Evolutionary conservation across 148 eudicot species (phyloP), one percentile per base, ranked within the genome.

Genomic region (Persicaria tinctoria): DNA sequence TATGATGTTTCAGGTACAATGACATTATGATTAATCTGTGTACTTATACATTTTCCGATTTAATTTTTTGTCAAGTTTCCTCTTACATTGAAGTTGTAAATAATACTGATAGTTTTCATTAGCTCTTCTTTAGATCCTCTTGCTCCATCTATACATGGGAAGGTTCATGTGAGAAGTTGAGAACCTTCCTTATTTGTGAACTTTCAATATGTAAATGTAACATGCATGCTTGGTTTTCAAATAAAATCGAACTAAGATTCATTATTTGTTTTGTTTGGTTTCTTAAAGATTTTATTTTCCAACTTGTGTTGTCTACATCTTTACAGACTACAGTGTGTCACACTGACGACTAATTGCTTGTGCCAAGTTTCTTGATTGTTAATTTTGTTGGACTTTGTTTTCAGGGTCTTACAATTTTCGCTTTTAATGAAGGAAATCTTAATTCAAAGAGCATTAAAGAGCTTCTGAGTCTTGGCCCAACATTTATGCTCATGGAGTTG

Each of bases 391-490:
- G 0, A 23, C 27, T 41, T 73, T 70, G 68, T 75, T 23, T 77
- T 68, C 86, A 96, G 99, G 99, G 85, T 49, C 86, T 96, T 27
- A 77, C 91, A 46, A 85, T 96, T 72, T 63, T 96, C 82, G 99
- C 93, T 46, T 92, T 96, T 78, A 85, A 89, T 59, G 18, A 79
- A 53, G 92, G 87, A 7, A 23, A 18, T 14, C 7, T 92, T 73
- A 46, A 82, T 77, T 75, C 88, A 5, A 85, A 78, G 74, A 85
- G 91, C 60, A 78, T 92, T 32, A 84, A 82, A 73, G 89, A 85
- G 86, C 83, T 90, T 76, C 91, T 96, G 18, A 96, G 99, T 87
- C 94, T 96, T 74, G 99, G 97, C 74, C 99, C 99, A 49, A 92
- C 99, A 64, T 96, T 83, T 83, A 89, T 90, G 76, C 88, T 90